Evolutionary conservation across 2,329 filamentous ascomycete species (phyloP).

Genomic region (Sarocladiaceae sp.): DNA sequence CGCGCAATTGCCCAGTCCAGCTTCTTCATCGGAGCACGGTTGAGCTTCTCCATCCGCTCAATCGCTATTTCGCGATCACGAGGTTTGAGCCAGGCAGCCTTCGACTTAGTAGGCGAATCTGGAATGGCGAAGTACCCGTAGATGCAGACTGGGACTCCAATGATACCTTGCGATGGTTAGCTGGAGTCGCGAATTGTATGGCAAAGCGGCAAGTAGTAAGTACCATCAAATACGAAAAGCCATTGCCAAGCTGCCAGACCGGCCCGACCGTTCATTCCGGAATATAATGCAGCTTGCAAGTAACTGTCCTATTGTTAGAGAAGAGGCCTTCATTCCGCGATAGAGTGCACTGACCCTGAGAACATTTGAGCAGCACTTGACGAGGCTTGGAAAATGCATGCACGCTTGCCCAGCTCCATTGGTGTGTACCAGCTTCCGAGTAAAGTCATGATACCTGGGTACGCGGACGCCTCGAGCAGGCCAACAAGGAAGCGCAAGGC

Average conservation of each 20-base stretch:
- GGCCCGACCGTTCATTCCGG: conserved; percentile 28
- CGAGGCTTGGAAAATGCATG: conserved; percentile 33
- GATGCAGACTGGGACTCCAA: conserved; percentile 24
- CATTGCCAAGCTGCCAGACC: conserved; percentile 37
- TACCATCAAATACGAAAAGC: conserved; percentile 39
- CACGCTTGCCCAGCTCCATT: conserved; percentile 32
- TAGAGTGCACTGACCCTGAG: conserved; percentile 20
- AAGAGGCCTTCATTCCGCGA: too few relatives aligned
- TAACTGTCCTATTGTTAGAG: conserved; percentile 18
- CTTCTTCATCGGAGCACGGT: conserved; percentile 24
- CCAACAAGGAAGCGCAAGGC: conserved; percentile 35
- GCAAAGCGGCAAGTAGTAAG: not conserved
- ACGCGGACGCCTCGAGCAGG: conserved; percentile 26
- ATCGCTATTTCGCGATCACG: conserved; percentile 22
- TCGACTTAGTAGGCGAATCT: conserved; percentile 21
- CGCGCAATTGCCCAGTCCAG: conserved; percentile 21
- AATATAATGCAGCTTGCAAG: conserved; percentile 34
- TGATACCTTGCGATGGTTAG: conserved; percentile 13
- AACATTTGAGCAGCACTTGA: conserved; percentile 33
- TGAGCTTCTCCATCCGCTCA: conserved; percentile 22
- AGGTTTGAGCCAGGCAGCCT: conserved; percentile 21
- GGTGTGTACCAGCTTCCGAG: conserved; percentile 36
- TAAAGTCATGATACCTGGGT: conserved; percentile 27
- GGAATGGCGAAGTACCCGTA: conserved; percentile 28
- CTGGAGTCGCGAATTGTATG: not conserved